Evolutionary conservation across 768 basidiomycete species (phyloP).

Genomic region (Exidia glandulosa): DNA sequence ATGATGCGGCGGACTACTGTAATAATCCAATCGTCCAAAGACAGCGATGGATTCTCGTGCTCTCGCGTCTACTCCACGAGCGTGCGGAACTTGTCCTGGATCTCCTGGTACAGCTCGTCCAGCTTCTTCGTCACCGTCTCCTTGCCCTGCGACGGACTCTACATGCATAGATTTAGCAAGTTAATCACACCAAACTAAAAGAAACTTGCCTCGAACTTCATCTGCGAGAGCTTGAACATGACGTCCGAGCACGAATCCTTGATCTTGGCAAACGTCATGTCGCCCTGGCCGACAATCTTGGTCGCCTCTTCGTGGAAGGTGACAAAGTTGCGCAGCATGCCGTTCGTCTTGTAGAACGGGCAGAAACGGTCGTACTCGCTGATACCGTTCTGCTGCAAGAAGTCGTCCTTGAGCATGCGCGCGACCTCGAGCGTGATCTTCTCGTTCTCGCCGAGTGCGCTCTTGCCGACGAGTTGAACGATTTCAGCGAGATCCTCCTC

Average conservation of each 20-base stretch:
- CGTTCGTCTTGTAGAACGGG: slow-evolving; percentile 97
- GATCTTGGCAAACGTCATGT: slow-evolving; percentile 77
- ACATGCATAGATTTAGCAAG: background rate
- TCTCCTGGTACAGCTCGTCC: slow-evolving; percentile 72
- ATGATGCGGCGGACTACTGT: background rate
- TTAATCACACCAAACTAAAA: background rate
- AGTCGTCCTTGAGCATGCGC: slow-evolving; percentile 94
- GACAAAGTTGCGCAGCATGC: slow-evolving; percentile 92
- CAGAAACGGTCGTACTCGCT: slow-evolving; percentile 95
- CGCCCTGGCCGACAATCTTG: slow-evolving; percentile 72
- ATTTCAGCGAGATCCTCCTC: slow-evolving; percentile 98
- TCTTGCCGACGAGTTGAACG: slow-evolving; percentile 98
- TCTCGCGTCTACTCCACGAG: slow-evolving; percentile 45
- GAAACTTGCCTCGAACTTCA: slow-evolving; percentile 86
- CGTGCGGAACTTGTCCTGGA: slow-evolving; percentile 86
- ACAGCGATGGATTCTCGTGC: too few species aligned
- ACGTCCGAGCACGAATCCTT: slow-evolving; percentile 78
- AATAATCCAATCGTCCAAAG: background rate
- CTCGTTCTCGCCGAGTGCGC: slow-evolving; percentile 90
- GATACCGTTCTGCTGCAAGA: slow-evolving; percentile 97
- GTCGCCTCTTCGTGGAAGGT: slow-evolving; percentile 87
- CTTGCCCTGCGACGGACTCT: slow-evolving; percentile 89
- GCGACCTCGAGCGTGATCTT: slow-evolving; percentile 98
- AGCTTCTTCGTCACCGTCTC: slow-evolving; percentile 73
- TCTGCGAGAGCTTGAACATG: slow-evolving; percentile 96